A percentile compares a stretch with the other conserved stretches of the same genome.
Conservation (phyloP, 306 rosid species). For the Spatholobus suberectus region DNA sequence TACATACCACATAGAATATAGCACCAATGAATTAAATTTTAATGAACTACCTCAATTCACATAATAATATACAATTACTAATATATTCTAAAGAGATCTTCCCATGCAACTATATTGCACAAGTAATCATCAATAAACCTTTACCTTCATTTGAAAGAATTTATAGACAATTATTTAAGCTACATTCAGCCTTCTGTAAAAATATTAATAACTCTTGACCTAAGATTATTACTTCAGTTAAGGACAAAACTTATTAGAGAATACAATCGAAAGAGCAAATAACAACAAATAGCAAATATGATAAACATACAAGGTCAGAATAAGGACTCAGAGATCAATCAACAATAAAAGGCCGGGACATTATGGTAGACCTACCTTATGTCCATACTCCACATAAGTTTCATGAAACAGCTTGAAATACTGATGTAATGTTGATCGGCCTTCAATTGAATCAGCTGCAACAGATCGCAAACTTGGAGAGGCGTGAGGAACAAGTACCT, state of each 20-base stretch:
- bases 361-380: constrained; percentile 67
- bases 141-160: constrained; percentile 15
- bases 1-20: constrained; percentile 17
- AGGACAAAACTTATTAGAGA: constrained; percentile 14
- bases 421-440: constrained; percentile 86
- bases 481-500: constrained; percentile 76
- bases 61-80: background rate
- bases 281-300: constrained; percentile 3
- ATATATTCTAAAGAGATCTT: constrained; percentile 6
- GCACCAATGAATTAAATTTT: constrained; percentile 20
- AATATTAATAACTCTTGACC: constrained; percentile 2
- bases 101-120: constrained; percentile 17
- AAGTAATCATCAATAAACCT: constrained; percentile 1
- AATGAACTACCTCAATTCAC: constrained; percentile 21
- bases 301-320: constrained; percentile 24
- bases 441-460: constrained; percentile 93
- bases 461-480: constrained; percentile 77
- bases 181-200: constrained; percentile 25
- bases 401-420: constrained; percentile 95
- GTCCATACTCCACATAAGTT: constrained; percentile 94
- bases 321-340: background rate
- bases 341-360: constrained; percentile 19
- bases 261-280: background rate
- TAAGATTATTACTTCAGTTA: constrained; percentile 25
- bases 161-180: background rate